Evolutionary conservation across 2,329 filamentous ascomycete species (phyloP).

Genomic region (Colletotrichum cordylinicola): DNA sequence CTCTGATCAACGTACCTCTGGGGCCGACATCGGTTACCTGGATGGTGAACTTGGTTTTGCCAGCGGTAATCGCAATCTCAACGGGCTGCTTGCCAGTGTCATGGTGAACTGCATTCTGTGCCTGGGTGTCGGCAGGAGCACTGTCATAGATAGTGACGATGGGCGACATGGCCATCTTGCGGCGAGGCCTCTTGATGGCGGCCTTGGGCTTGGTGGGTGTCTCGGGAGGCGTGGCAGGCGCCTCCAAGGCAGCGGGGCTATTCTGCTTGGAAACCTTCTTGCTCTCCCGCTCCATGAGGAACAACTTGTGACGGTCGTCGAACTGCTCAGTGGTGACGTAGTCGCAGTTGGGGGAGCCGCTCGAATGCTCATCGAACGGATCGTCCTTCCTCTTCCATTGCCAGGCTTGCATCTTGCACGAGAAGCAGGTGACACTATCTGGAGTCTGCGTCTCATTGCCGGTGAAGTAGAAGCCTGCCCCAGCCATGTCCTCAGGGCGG

Average conservation of each 20-base stretch:
- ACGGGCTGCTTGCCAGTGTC: not conserved
- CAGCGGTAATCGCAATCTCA: not conserved
- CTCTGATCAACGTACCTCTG: not conserved
- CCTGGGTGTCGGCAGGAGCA: not conserved
- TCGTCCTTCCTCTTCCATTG: slow-evolving; percentile 9
- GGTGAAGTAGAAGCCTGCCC: not conserved
- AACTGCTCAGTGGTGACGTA: not conserved
- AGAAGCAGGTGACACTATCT: not conserved
- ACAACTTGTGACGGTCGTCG: rapidly evolving
- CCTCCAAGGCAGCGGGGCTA: rapidly evolving
- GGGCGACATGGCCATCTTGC: not conserved
- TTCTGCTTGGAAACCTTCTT: not conserved
- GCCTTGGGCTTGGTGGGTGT: not conserved
- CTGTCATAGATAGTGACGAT: not conserved
- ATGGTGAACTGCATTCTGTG: not conserved
- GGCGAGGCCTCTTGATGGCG: not conserved
- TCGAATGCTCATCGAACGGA: not conserved
- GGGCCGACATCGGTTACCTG: not conserved
- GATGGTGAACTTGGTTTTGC: not conserved
- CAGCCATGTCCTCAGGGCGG: slow-evolving; percentile 1
- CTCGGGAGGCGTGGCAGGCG: not conserved
- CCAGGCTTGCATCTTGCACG: not conserved
- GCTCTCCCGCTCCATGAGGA: not conserved
- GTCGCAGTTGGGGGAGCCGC: not conserved
- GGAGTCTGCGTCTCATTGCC: rapidly evolving